phyloP scores from a whole-genome alignment of 176 grass and related monocot species.

The Oryza brachyantha region DNA sequence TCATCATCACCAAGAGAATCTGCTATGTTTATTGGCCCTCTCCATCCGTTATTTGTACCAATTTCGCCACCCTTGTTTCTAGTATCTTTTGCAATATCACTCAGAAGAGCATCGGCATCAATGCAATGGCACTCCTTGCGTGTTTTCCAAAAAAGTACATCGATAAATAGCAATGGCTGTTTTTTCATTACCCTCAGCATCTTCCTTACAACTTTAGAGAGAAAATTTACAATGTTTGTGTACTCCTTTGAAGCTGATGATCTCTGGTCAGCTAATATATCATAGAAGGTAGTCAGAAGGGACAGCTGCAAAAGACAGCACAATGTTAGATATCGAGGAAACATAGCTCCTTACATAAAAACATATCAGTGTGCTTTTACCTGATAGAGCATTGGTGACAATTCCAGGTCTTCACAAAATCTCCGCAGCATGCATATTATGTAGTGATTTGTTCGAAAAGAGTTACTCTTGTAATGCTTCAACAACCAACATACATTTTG shows the following conservation, averaged over 20 bases:
- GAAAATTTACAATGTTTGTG: slow-evolving; percentile 78
- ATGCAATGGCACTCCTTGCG: slow-evolving; percentile 88
- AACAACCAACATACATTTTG: slow-evolving; percentile 96
- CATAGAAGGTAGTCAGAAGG: slow-evolving; percentile 73
- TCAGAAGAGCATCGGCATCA: slow-evolving; percentile 62
- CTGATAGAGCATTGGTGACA: slow-evolving; percentile 96
- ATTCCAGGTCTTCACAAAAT: slow-evolving; percentile 86
- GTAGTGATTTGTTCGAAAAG: slow-evolving; percentile 84
- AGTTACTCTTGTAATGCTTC: slow-evolving; percentile 88
- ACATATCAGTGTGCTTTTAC: slow-evolving; percentile 42
- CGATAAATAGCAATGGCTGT: slow-evolving; percentile 87
- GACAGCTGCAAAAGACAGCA: slow-evolving; percentile 70
- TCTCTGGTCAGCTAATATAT: slow-evolving; percentile 82
- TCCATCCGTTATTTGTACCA: slow-evolving; percentile 43
- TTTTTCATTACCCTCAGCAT: slow-evolving; percentile 83
- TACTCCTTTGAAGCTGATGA: slow-evolving; percentile 64
- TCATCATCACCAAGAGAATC: slow-evolving; percentile 99
- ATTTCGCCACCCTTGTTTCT: slow-evolving; percentile 38
- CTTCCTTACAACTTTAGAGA: slow-evolving; percentile 85
- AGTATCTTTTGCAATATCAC: slow-evolving; percentile 54
- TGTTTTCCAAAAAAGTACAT: slow-evolving; percentile 94
- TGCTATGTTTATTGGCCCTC: slow-evolving; percentile 65
- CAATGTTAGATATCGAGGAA: slow-evolving; percentile 25
- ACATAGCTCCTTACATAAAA: background rate
- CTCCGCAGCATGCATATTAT: slow-evolving; percentile 89